Evolutionary conservation across 2,329 filamentous ascomycete genomes (phyloP), one percentile per base, ranked within the genome.

Genomic region (Alternaria novae-zelandiae): DNA sequence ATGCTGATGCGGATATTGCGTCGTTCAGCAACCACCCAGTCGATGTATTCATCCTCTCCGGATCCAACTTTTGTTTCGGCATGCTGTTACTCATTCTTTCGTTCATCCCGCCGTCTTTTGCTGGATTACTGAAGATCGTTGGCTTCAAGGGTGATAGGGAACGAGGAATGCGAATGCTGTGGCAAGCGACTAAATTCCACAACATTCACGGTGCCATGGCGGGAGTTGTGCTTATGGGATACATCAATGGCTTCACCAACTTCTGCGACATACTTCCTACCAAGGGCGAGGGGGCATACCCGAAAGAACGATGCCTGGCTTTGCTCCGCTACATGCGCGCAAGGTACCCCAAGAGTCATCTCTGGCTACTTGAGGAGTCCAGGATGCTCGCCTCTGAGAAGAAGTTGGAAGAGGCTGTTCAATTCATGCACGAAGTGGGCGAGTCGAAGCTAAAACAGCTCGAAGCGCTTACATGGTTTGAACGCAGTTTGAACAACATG

Each of bases 151-250:
- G 96, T 30, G 94, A 98, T 77, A 90, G 94, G 46, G 89, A 93
- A 65, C 87, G 90, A 43, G 96, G 94, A 10, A 85, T 97, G 30
- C 85, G 87, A 43, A 91, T 97, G 88, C 88, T 99, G 5, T 99
- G 96, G 96, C 90, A 92, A 76, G 92, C 93, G 12, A 94, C 93
- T 21, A 89, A 90, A 54, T 96, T 94, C 77, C 82, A 90, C 65
- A 97, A 97, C 78, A 87, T 98, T 73, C 96, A 97, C 74, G 95
- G 94, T n/a, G 95, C 92, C 7, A 90, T 98, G 75, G 90, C 94
- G 0, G 93, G 91, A 0, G 85, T 98, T 44, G 87, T 93, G 25
- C 83, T 97, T 0, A 85, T 98, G 15, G 90, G 88, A 1, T 98
- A 94, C 79, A 97, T 97, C 81, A 97, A 97, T 75, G 91, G 91